Evolutionary conservation across 495 filamentous ascomycete genomes (phyloP), one percentile per base, ranked within the genome.

Genomic region (Oidiodendron maius): DNA sequence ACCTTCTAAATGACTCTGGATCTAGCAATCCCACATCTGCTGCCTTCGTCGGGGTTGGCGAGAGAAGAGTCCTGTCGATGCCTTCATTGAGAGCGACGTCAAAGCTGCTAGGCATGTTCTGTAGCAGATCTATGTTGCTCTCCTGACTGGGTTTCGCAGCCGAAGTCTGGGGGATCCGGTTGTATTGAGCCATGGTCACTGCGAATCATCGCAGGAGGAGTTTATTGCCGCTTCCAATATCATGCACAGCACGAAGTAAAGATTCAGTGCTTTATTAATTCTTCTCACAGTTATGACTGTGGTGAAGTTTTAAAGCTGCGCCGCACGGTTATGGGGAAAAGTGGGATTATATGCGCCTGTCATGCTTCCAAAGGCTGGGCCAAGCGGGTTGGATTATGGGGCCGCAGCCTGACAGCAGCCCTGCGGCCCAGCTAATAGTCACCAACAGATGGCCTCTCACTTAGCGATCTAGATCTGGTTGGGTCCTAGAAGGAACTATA

Each of bases 1-100:
- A 51, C 17, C 64, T 53, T 10, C 64, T 58, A 45, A 64, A 61
- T n/a, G 46, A 40, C 12, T 53, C 52, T 3, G 61, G 61, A 28
- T 50, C 52, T 2, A 67, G 50, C 9, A 58, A 30, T 4, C 26
- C 24, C 11, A 12, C 18, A 42, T 58, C 44, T 8, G 21, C 21
- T 4, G n/a, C 22, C 18, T 46, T 50, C 16, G 10, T 8, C 3
- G 35, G 34, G 36, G 45, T 40, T 1, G 44, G 51, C 13, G 44
- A 50, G 4, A 48, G 39, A 35, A 18, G 41, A 10, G 43, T 43
- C 2, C 20, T 44, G 37, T 50, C 54, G 12, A 35, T 24, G 30
- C 41, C 41, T 23, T 48, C 57, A 30, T 59, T 55, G 12, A 56
- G 49, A 8, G 57, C 48, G 15, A 56, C 26, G 21, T 56, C 52